Percentiles rank a stretch among this genome's conserved stretches.
These are phyloP conservation scores for Tephrocybe rancida DNA, from an alignment of 768 basidiomycete genomes.

Conservation along the genomic window DNA sequence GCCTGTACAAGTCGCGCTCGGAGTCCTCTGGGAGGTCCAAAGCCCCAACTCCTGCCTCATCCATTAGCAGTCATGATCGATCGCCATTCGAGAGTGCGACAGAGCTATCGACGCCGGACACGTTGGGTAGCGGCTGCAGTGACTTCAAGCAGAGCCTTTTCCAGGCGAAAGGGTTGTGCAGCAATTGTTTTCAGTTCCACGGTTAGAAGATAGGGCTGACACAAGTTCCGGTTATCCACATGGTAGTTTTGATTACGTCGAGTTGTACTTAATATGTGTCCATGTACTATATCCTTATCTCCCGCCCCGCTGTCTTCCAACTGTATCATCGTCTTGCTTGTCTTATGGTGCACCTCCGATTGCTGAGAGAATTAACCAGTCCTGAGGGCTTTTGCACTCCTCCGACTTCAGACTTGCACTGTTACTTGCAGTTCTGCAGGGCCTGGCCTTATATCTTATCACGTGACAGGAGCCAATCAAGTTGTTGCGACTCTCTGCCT, in stretches of 20 bases:
- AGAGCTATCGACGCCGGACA: constrained; percentile 38
- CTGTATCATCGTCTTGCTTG: background rate
- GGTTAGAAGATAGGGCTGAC: constrained; percentile 12
- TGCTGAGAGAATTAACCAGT: too few species aligned
- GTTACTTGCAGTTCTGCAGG: too few species aligned
- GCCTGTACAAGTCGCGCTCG: constrained; percentile 29
- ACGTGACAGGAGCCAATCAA: constrained; percentile 13
- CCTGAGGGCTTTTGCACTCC: too few species aligned
- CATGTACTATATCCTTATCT: constrained; percentile 8
- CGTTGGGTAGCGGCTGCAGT: constrained; percentile 37
- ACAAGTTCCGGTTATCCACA: background rate
- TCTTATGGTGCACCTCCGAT: background rate
- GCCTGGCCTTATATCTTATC: background rate
- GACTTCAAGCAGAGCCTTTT: constrained; percentile 70
- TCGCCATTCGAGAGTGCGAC: constrained; percentile 70
- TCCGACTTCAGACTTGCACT: too few species aligned
- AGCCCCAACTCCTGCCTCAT: constrained; percentile 33
- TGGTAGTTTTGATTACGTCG: constrained; percentile 5
- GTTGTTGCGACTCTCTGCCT: constrained; percentile 7
- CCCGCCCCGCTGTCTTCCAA: background rate
- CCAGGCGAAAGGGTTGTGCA: constrained; percentile 66
- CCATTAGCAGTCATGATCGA: constrained; percentile 41
- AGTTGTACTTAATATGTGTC: constrained; percentile 11
- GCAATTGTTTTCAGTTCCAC: constrained; percentile 65
- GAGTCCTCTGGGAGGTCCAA: constrained; percentile 19